These are phyloP conservation scores for Magnaporthiopsis incrustans DNA, from an alignment of 2,329 filamentous ascomycete species.

Conservation along the genomic window DNA sequence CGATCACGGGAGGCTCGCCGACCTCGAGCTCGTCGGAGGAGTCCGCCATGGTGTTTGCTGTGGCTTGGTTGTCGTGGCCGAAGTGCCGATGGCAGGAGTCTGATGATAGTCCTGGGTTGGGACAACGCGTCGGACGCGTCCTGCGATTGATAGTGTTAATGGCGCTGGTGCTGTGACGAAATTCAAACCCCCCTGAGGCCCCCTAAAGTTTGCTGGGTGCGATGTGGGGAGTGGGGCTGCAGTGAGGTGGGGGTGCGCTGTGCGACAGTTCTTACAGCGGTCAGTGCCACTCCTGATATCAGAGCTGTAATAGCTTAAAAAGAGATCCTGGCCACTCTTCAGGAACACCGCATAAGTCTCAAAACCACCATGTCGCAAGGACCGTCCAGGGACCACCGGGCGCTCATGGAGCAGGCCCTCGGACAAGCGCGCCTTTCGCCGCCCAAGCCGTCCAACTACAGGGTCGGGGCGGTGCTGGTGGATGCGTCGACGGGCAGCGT, in stretches of 20 bases:
- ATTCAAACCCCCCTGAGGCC: not conserved
- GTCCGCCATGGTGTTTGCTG: conserved; percentile 29
- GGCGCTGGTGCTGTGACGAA: not conserved
- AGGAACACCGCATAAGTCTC: not conserved
- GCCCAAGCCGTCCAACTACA: conserved; percentile 83
- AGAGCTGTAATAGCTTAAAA: too few species aligned
- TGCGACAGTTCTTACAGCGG: not conserved
- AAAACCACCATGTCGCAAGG: conserved; percentile 15
- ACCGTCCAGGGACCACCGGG: conserved; percentile 33
- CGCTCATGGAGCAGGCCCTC: conserved; percentile 62
- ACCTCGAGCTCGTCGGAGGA: conserved; percentile 44
- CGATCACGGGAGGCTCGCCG: conserved; percentile 52
- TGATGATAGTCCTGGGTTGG: too few species aligned
- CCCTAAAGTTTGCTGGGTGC: not conserved
- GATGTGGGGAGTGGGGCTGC: not conserved
- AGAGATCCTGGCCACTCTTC: too few species aligned
- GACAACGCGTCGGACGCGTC: not conserved
- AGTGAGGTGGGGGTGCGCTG: not conserved
- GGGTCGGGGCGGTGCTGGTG: conserved; percentile 86
- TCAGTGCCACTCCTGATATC: not conserved
- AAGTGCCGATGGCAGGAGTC: not conserved
- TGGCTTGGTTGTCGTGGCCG: conserved; percentile 5
- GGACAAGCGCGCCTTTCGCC: conserved; percentile 70
- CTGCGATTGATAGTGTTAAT: not conserved
- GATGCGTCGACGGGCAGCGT: conserved; percentile 47